Evolutionary conservation across 176 grass and related monocot species (phyloP), one percentile per base, ranked within the genome.

Genomic region (Panicum miliaceum): DNA sequence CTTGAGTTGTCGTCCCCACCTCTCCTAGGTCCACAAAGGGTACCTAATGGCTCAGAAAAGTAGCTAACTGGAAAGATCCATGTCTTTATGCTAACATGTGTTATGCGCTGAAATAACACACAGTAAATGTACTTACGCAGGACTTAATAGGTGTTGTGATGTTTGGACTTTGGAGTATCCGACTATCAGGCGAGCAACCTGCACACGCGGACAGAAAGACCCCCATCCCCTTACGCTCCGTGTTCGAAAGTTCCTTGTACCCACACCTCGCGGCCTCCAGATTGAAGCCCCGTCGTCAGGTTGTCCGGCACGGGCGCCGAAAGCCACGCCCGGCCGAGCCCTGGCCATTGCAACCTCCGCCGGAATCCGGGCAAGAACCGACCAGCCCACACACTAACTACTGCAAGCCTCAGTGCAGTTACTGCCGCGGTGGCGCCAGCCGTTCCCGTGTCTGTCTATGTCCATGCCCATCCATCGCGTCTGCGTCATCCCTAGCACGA

Each of bases 341-440:
- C n/a, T n/a, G n/a, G n/a, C n/a, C 23, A 74, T 2, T 58, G 56
- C 56, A 38, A 76, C 54, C 88, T 54, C 77, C 34, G 23, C 18
- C 63, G 60, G 68, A 50, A 47, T 12, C 37, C 54, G n/a, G 70
- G 37, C 73, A 71, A 61, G 46, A 7, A 46, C 19, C 20, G 42
- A 37, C 72, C 13, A 29, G 64, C 15, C 73, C 64, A 47, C 79
- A 77, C 79, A 77, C 63, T 9, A 56, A 38, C 62, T 4, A 9
- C 35, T 8, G 23, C 36, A 43, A 65, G 14, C 46, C 35, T 61
- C 16, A 26, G 1, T 50, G 51, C 20, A 64, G 45, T 72, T 42
- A 64, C 80, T 42, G 29, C 29, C 29, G 29, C 29, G 29, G 29
- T 32, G 64, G 8, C 20, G 37, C 15, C 47, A 76, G 48, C 15